Base-by-base conservation (phyloP, 75 land plant species). In the Cunninghamia lanceolata region DNA sequence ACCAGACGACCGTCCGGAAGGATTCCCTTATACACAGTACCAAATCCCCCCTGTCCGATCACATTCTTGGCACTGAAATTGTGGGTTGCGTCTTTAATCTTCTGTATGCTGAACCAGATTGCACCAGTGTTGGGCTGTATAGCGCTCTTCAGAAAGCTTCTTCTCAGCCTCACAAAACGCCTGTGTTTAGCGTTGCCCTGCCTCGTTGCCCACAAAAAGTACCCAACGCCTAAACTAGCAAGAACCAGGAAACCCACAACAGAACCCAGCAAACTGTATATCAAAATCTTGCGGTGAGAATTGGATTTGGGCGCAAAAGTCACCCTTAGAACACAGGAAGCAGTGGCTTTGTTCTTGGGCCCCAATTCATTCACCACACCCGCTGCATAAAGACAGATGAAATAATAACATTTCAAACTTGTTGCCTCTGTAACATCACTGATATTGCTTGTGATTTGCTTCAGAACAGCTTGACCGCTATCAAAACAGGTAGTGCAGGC, bases 11-110 rank as follows among this genome's bases (percentile, higher is more conserved):
- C 96, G 85, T 91, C 89, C 0, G 85, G 45, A 14, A 96, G 85
- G 0, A 59, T 59, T 25, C 97, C 96, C 82, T 91, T 91, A 90
- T 94, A 96, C 45, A 96, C 96, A 10, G 87, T 40, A 15, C 93
- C 96, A 85, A 90, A 94, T 15, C 97, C 95, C 0, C 97, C 97
- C 85, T 88, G 89, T 25, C 96, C 97, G 40, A 96, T 89, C 6
- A 96, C 68, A 77, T 91, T 89, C 77, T 85, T 86, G 36, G 75
- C 56, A 10, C 94, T 89, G 89, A 96, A 96, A 30, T 89, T 88
- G 30, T 81, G 50, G 8, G 97, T 96, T 17, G 80, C 80, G 0
- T 39, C 80, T 21, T 40, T 39, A 9, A 77, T 77, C 25, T 14
- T 8, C 17, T 85, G 43, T 74, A 90, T 86, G 14, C 84, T 84